Evolutionary conservation across 805 yeast genomes (phyloP).

Genomic region (Schwanniomyces polymorphus): DNA sequence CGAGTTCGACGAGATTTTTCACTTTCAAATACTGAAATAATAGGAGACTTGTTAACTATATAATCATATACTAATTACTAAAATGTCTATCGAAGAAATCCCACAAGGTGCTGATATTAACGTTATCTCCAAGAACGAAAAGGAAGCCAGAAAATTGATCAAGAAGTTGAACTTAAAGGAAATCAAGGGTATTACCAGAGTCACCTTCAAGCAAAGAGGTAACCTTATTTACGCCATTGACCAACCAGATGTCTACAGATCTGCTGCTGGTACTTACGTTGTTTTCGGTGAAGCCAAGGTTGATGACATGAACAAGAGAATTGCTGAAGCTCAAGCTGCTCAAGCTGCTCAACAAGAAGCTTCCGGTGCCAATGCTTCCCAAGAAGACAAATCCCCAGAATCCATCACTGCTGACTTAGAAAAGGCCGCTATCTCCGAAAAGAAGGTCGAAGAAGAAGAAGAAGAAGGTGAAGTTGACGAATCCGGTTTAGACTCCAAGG

Average conservation of each 20-base stretch:
- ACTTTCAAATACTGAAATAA: not conserved
- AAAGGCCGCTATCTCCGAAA: constrained; percentile 56
- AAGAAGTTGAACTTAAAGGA: constrained; percentile 86
- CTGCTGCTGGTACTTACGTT: constrained; percentile 90
- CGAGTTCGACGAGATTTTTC: not conserved
- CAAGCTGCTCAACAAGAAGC: constrained; percentile 55
- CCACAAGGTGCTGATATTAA: constrained; percentile 84
- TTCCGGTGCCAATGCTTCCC: constrained; percentile 36
- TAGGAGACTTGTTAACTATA: not conserved
- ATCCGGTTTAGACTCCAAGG: constrained; percentile 78
- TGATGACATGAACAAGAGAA: constrained; percentile 88
- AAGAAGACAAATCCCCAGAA: constrained; percentile 64
- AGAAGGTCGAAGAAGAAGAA: constrained; percentile 46
- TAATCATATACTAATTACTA: constrained; percentile 4
- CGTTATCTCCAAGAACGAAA: constrained; percentile 85
- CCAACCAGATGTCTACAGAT: constrained; percentile 91
- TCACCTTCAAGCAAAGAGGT: constrained; percentile 91
- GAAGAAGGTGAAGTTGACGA: constrained; percentile 81
- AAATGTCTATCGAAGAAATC: constrained; percentile 55
- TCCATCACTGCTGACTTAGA: constrained; percentile 82
- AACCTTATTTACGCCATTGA: constrained; percentile 90
- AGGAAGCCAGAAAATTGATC: constrained; percentile 91
- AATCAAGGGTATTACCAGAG: constrained; percentile 91
- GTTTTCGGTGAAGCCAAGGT: constrained; percentile 98
- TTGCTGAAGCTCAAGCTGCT: constrained; percentile 80